phyloP scores from a whole-genome alignment of 441 rosid species.

The Sinapis alba region DNA sequence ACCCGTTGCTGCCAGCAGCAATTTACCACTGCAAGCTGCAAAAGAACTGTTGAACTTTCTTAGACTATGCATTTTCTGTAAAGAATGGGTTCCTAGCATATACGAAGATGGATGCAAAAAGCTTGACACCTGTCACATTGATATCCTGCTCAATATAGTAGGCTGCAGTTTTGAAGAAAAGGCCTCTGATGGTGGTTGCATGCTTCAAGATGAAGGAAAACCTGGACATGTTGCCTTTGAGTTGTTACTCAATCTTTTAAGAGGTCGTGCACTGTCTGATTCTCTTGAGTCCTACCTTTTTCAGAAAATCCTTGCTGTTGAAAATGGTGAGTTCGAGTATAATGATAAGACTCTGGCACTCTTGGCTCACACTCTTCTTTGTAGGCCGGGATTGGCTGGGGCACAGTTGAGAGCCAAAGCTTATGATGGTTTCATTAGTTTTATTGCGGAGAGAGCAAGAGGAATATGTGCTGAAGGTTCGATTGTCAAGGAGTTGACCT shows the following conservation, averaged over 20 bases:
- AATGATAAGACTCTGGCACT: constrained; percentile 80
- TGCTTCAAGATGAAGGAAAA: constrained; percentile 71
- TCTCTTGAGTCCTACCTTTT: constrained; percentile 83
- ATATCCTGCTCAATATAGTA: constrained; percentile 78
- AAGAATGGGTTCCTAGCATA: constrained; percentile 69
- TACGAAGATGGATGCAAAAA: constrained; percentile 79
- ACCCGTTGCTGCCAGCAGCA: constrained; percentile 60
- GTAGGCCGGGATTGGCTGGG: constrained; percentile 75
- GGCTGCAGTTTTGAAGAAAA: constrained; percentile 61
- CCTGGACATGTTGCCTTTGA: constrained; percentile 74
- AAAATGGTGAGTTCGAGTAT: constrained; percentile 67
- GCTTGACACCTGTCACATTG: constrained; percentile 73
- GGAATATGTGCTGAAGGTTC: constrained; percentile 56
- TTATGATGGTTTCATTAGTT: constrained; percentile 63
- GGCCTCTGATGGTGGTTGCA: constrained; percentile 52
- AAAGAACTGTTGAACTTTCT: constrained; percentile 81
- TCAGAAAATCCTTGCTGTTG: constrained; percentile 74
- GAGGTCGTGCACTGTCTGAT: constrained; percentile 63
- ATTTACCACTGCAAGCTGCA: constrained; percentile 90
- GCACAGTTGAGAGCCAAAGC: constrained; percentile 68
- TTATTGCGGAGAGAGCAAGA: constrained; percentile 64
- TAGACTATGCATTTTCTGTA: constrained; percentile 71
- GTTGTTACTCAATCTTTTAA: constrained; percentile 77
- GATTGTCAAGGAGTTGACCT: constrained; percentile 67
- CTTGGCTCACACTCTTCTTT: constrained; percentile 77